These are phyloP conservation scores for Aspergillus asperescens DNA, from an alignment of 495 filamentous ascomycete species.

Conservation along the genomic window DNA sequence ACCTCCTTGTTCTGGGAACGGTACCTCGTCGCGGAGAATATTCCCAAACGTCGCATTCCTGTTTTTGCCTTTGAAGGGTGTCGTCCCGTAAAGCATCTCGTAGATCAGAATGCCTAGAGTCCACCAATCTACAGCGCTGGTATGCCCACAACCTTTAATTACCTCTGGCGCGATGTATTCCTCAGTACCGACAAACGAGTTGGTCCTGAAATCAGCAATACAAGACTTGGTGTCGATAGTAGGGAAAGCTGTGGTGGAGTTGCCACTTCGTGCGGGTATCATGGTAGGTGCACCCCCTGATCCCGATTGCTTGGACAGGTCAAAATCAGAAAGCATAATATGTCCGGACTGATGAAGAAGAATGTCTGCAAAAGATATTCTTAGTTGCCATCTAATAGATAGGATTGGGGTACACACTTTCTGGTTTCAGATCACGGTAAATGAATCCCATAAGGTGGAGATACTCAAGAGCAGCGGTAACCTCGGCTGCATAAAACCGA, in stretches of 20 bases:
- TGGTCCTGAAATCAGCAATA: slow-evolving; percentile 96
- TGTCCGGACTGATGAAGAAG: slow-evolving; percentile 96
- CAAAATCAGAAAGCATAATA: slow-evolving; percentile 99
- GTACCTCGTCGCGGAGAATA: slow-evolving; percentile 89
- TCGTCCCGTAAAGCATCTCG: slow-evolving; percentile 98
- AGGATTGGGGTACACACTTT: slow-evolving; percentile 62
- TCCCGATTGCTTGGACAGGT: slow-evolving; percentile 95
- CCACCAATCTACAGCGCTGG: slow-evolving; percentile 99
- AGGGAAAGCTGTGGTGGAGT: slow-evolving; percentile 74
- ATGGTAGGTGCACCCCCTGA: slow-evolving; percentile 94
- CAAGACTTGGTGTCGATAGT: slow-evolving; percentile 98
- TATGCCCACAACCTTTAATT: slow-evolving; percentile 97
- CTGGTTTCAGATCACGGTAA: slow-evolving; percentile 94
- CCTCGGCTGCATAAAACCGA: slow-evolving; percentile 94
- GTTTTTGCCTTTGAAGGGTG: slow-evolving; percentile 99
- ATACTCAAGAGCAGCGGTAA: slow-evolving; percentile 96
- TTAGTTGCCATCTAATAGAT: slow-evolving; percentile 1
- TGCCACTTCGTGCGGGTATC: slow-evolving; percentile 84
- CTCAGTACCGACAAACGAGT: slow-evolving; percentile 96
- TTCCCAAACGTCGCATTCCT: slow-evolving; percentile 97
- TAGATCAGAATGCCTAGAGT: slow-evolving; percentile 95
- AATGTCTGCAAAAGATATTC: slow-evolving; percentile 61
- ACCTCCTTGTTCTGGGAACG: slow-evolving; percentile 84
- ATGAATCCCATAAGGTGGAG: slow-evolving; percentile 99
- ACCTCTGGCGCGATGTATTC: slow-evolving; percentile 99